A percentile compares a stretch with the other conserved stretches of the same genome.
Evolutionary conservation across 1,284 basidiomycete genomes (phyloP).

Genomic region (Microbotryum lychnidis-dioicae): DNA sequence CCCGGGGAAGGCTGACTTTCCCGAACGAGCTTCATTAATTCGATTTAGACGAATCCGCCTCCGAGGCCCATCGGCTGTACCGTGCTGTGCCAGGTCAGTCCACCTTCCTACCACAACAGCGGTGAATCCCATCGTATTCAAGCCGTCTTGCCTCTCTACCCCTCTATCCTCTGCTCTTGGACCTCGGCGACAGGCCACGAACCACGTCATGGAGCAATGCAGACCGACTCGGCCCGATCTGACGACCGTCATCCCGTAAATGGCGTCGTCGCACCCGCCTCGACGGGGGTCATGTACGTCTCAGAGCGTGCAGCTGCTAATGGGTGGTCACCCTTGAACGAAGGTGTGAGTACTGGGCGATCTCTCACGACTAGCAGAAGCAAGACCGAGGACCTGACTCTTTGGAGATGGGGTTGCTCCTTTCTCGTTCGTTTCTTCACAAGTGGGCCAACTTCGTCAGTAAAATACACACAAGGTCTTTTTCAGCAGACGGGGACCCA

Average conservation of each 20-base stretch:
- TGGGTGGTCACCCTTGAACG: conserved; percentile 8
- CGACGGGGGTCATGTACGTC: conserved; percentile 60
- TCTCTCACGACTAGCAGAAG: not conserved
- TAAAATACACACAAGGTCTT: conserved; percentile 15
- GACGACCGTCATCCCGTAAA: conserved; percentile 73
- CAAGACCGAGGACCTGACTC: not conserved
- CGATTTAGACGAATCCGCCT: no score
- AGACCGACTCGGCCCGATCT: conserved; percentile 1
- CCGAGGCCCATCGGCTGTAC: no score
- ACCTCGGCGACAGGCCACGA: conserved; percentile 36
- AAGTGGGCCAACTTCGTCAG: conserved; percentile 63
- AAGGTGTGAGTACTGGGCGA: conserved; percentile 4
- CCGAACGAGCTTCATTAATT: no score
- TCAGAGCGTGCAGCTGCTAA: conserved; percentile 41
- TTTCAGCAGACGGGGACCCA: not conserved
- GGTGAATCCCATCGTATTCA: conserved; percentile 13
- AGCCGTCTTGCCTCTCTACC: no score
- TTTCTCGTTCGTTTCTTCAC: conserved; percentile 53
- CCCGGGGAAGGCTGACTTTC: no score
- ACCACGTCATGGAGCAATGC: conserved; percentile 17
- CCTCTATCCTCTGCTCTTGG: conserved; percentile 53
- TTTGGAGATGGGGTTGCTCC: conserved; percentile 1
- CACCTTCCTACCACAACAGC: not conserved
- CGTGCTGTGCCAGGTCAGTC: no score
- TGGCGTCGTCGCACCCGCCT: conserved; percentile 49